A percentile compares a stretch with the other conserved stretches of the same genome.
Evolutionary conservation across 2,329 filamentous ascomycete species (phyloP).

Genomic region (Calonectria ilicicola): DNA sequence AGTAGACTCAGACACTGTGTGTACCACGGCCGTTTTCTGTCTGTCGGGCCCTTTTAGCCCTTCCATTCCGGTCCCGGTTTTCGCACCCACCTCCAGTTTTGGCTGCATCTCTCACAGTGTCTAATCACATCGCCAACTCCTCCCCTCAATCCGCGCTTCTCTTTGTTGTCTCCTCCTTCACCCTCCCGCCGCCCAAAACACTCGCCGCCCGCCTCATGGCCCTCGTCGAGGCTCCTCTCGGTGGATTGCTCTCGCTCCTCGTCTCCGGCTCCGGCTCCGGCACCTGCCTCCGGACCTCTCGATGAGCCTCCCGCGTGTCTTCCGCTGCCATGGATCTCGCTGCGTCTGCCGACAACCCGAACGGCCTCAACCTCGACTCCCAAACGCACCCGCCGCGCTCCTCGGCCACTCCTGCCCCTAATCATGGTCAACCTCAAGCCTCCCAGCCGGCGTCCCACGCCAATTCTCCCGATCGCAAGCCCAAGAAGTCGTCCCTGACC

Average conservation of each 20-base stretch:
- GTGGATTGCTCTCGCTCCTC: conserved; percentile 31
- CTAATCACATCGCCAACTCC: conserved; percentile 25
- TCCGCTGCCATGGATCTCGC: conserved; percentile 45
- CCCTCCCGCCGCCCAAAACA: not conserved
- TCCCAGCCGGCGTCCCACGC: conserved; percentile 40
- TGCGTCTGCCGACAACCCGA: conserved; percentile 43
- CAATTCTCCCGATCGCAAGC: conserved; percentile 49
- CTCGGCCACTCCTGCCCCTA: conserved; percentile 21
- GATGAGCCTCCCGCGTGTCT: conserved; percentile 36
- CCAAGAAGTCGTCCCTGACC: conserved; percentile 60
- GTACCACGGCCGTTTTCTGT: not conserved
- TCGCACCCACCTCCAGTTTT: conserved; percentile 35
- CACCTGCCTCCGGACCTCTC: conserved; percentile 36
- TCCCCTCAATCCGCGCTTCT: conserved; percentile 23
- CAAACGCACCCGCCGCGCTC: conserved; percentile 34
- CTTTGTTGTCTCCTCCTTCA: conserved; percentile 18
- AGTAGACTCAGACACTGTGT: not conserved
- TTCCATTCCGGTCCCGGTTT: conserved; percentile 40
- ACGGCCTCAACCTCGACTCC: conserved; percentile 41
- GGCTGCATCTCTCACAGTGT: conserved; percentile 29
- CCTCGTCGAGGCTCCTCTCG: conserved; percentile 32
- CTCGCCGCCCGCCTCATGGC: conserved; percentile 19
- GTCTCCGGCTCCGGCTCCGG: conserved; percentile 34
- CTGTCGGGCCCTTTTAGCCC: conserved; percentile 6
- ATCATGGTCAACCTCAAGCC: conserved; percentile 26